Evolutionary conservation across 1,284 basidiomycete genomes (phyloP), one percentile per base, ranked within the genome.

Genomic region (Pisolithus thermaeus): DNA sequence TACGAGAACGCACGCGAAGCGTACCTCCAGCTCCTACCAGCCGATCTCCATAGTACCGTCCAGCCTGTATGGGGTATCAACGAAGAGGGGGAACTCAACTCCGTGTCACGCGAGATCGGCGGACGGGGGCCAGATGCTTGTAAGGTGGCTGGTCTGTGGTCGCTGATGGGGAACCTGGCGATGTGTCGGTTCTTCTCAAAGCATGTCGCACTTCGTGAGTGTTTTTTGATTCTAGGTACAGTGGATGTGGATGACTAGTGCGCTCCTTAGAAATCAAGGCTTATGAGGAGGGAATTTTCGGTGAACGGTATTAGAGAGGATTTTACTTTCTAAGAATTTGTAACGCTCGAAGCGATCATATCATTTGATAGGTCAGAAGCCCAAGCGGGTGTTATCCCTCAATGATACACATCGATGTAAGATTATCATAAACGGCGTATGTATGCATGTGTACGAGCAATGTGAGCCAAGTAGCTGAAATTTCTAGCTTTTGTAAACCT

Each of bases 21-120:
- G 12, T 30, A 30, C 30, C 43, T 45, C n/a, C 43, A 32, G 30
- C 43, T 45, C 66, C 16, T 64, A 76, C 50, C 59, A 65, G 7
- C 64, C 68, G 0, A 59, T 75, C 23, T 67, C 77, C 36, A 68
- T 1, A 61, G 70, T 37, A 64, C 67, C 43, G 62, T 76, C 44
- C 64, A 65, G 4, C 61, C 56, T 0, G 63, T 78, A 25, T 79
- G 77, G 78, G n/a, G 73, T 0, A 45, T 72, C 28, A 71, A 75
- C 25, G 64, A 64, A 25, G 77, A 79, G 58, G 73, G 74, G 1
- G 43, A 45, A 22, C 6, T 30, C 76, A 79, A 56, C 61, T 76
- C 32, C 61, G 64, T 4, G 62, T 73, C n/a, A 54, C 71, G 14
- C 73, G 70, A 45, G 18, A 45, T 45, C 1, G 43, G 43, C 7